phyloP scores from a whole-genome alignment of 805 yeast species.

The Saccharomycopsis lassenensis region DNA sequence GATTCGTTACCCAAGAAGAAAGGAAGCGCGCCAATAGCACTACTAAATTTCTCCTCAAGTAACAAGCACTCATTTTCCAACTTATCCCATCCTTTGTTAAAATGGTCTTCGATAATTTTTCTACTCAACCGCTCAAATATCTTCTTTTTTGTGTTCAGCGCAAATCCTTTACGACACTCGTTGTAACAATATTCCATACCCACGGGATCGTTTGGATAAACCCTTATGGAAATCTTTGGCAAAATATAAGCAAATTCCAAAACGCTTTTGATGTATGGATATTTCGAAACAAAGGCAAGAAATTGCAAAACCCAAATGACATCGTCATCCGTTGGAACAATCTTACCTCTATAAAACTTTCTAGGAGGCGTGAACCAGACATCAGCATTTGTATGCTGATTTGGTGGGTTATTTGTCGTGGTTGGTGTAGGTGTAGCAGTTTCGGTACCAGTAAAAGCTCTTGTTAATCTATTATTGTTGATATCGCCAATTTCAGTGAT shows the following conservation, averaged over 20 bases:
- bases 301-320: slow-evolving; percentile 89
- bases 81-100: slow-evolving; percentile 11
- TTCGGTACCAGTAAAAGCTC: not conserved
- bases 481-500: slow-evolving; percentile 2
- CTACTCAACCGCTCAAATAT: not conserved
- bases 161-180: not conserved
- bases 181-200: slow-evolving; percentile 1
- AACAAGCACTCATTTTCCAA: slow-evolving; percentile 5
- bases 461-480: slow-evolving; percentile 4
- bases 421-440: not conserved
- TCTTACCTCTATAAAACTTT: slow-evolving; percentile 50
- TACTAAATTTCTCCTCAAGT: slow-evolving; percentile 7
- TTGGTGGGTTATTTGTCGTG: not conserved
- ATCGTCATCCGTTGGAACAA: slow-evolving; percentile 89
- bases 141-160: not conserved
- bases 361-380: slow-evolving; percentile 37
- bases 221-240: slow-evolving; percentile 51
- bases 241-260: slow-evolving; percentile 70
- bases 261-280: slow-evolving; percentile 63
- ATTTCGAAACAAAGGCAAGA: slow-evolving; percentile 86
- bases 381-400: not conserved
- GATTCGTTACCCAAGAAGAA: slow-evolving; percentile 8
- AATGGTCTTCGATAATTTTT: slow-evolving; percentile 10
- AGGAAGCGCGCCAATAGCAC: slow-evolving; percentile 1
- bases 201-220: slow-evolving; percentile 19